Percentiles rank a stretch among this genome's conserved stretches.
Conservation (phyloP, 106 monocot genomes). For the Cymbidium sinense region DNA sequence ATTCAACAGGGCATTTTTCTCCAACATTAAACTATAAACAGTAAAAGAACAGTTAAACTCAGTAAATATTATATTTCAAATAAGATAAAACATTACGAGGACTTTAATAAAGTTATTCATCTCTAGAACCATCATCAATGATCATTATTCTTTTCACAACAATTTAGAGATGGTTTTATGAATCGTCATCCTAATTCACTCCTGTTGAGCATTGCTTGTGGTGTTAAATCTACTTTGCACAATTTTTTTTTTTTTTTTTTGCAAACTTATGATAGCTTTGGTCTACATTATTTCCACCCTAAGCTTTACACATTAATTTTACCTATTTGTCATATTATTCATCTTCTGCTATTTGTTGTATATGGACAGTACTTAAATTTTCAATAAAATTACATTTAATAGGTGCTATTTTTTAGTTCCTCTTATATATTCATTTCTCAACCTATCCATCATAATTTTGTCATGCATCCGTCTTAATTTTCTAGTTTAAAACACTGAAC, state of each 20-base stretch:
- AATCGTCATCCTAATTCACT: not conserved
- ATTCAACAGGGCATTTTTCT: not conserved
- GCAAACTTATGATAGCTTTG: not conserved
- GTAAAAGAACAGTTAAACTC: not conserved
- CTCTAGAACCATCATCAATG: not conserved
- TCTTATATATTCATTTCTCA: too few relatives aligned
- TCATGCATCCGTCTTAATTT: too few relatives aligned
- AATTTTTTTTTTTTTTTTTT: not conserved
- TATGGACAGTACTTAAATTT: too few relatives aligned
- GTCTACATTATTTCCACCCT: not conserved
- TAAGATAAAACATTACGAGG: not conserved
- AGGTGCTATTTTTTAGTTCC: too few relatives aligned
- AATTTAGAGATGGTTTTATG: not conserved
- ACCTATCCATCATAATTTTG: too few relatives aligned
- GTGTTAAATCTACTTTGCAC: not conserved
- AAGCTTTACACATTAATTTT: too few relatives aligned
- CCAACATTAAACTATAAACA: not conserved
- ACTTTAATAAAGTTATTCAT: not conserved
- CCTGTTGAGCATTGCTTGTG: not conserved
- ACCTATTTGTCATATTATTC: too few relatives aligned
- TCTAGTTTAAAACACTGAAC: too few relatives aligned
- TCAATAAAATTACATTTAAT: too few relatives aligned
- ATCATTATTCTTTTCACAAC: not conserved
- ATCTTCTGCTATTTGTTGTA: too few relatives aligned
- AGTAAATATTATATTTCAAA: not conserved